phyloP scores from a whole-genome alignment of 768 basidiomycete genomes.

The Tulasnella sp. region DNA sequence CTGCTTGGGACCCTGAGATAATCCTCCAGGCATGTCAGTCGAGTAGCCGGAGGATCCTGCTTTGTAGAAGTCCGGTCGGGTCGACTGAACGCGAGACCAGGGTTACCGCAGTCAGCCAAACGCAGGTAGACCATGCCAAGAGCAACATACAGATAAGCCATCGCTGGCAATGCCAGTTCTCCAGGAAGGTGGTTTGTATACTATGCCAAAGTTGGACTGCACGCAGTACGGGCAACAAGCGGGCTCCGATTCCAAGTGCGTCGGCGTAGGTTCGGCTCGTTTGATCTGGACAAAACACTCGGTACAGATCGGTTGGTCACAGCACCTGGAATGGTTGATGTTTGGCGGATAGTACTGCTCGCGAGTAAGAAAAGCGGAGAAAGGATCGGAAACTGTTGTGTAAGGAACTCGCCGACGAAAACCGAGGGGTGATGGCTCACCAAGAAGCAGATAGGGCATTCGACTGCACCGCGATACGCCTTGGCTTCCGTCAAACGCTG shows the following conservation, averaged over 20 bases:
- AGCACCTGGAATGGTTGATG: slow-evolving; percentile 96
- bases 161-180: slow-evolving; percentile 74
- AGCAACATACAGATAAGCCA: slow-evolving; percentile 52
- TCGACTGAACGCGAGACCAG: slow-evolving; percentile 31
- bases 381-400: not conserved
- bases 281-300: slow-evolving; percentile 99
- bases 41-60: not conserved
- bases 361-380: slow-evolving; percentile 25
- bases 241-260: slow-evolving; percentile 93
- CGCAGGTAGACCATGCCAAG: not conserved
- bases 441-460: slow-evolving; percentile 98
- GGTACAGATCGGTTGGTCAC: slow-evolving; percentile 97
- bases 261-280: slow-evolving; percentile 88
- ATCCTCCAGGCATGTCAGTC: slow-evolving; percentile 28
- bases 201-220: slow-evolving; percentile 92
- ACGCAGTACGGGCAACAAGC: slow-evolving; percentile 98
- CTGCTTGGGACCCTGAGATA: slow-evolving; percentile 22
- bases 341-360: slow-evolving; percentile 92
- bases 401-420: not conserved
- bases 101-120: not conserved
- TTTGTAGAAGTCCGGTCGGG: slow-evolving; percentile 37
- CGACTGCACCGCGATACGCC: slow-evolving; percentile 77
- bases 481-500: slow-evolving; percentile 66
- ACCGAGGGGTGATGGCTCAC: slow-evolving; percentile 47
- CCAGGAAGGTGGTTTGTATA: slow-evolving; percentile 81